phyloP scores from a whole-genome alignment of 768 basidiomycete genomes.

The Mrakia frigida region DNA sequence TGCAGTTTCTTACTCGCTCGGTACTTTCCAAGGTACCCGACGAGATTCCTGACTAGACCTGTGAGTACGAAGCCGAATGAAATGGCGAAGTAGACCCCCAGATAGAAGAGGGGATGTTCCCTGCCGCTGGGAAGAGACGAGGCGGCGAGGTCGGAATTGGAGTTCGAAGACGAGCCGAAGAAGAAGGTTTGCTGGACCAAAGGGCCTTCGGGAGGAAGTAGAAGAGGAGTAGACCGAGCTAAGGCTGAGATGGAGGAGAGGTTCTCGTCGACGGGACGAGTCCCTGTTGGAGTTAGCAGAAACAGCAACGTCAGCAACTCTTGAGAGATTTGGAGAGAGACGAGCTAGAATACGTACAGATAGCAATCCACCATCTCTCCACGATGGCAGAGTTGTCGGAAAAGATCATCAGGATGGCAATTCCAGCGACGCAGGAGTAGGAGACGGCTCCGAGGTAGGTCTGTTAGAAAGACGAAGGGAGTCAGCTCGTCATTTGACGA shows the following conservation, averaged over 20 bases:
- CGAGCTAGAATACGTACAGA: background rate
- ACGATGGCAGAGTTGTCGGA: conserved; percentile 17
- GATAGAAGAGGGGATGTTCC: conserved; percentile 64
- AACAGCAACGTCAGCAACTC: background rate
- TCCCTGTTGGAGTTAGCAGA: background rate
- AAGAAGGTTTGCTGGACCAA: background rate
- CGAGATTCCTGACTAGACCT: conserved; percentile 39
- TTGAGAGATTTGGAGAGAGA: background rate
- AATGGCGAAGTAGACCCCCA: conserved; percentile 49
- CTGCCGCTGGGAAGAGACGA: background rate
- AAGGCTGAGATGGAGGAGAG: background rate
- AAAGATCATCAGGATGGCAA: conserved; percentile 18
- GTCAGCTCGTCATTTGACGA: background rate
- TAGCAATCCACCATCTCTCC: conserved; percentile 24
- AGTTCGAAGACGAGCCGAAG: background rate
- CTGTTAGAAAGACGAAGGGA: background rate
- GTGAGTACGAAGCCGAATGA: conserved; percentile 52
- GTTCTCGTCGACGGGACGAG: background rate
- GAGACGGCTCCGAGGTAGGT: background rate
- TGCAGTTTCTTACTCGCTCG: conserved; percentile 40
- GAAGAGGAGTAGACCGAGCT: background rate
- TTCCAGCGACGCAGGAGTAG: background rate
- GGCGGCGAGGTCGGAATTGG: background rate
- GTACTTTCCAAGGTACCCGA: conserved; percentile 50
- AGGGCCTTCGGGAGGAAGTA: too few species aligned